Evolutionary conservation across 2,329 filamentous ascomycete species (phyloP).

Genomic region (Aspergillus sp.): DNA sequence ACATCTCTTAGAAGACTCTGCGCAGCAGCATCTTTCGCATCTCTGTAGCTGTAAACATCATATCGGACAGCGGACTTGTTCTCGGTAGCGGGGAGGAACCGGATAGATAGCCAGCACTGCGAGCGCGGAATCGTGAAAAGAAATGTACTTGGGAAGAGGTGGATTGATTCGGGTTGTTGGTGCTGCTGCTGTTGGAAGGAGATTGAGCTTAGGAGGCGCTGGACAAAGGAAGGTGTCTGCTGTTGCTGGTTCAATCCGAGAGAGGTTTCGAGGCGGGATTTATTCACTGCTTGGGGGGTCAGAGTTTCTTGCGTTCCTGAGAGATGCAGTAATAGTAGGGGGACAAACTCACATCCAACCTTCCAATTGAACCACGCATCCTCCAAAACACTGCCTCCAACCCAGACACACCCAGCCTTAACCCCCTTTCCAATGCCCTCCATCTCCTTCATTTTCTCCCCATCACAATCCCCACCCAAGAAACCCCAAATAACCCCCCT

Average conservation of each 20-base stretch:
- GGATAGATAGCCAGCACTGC: constrained; percentile 30
- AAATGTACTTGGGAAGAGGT: constrained; percentile 32
- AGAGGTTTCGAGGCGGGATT: neutral
- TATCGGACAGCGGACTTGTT: constrained; percentile 35
- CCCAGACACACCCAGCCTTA: constrained; percentile 26
- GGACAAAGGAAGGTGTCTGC: neutral
- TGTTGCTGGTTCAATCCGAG: neutral
- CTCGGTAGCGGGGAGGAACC: constrained; percentile 32
- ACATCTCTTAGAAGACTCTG: neutral
- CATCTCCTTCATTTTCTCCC: constrained; percentile 8
- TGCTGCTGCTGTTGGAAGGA: neutral
- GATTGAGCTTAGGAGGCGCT: neutral
- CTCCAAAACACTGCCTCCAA: constrained; percentile 32
- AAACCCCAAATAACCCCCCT: constrained; percentile 1
- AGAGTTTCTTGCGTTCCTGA: no score
- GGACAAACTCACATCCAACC: constrained; percentile 28
- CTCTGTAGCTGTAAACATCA: constrained; percentile 31
- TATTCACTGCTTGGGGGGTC: constrained; percentile 6
- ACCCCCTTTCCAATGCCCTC: constrained; percentile 20
- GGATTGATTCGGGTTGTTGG: neutral
- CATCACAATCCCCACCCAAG: neutral
- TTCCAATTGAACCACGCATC: constrained; percentile 41
- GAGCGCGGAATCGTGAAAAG: constrained; percentile 27
- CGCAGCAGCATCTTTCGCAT: neutral
- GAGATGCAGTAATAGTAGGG: neutral